Evolutionary conservation across 768 basidiomycete species (phyloP), one percentile per base, ranked within the genome.

Genomic region (Suillus americanus): DNA sequence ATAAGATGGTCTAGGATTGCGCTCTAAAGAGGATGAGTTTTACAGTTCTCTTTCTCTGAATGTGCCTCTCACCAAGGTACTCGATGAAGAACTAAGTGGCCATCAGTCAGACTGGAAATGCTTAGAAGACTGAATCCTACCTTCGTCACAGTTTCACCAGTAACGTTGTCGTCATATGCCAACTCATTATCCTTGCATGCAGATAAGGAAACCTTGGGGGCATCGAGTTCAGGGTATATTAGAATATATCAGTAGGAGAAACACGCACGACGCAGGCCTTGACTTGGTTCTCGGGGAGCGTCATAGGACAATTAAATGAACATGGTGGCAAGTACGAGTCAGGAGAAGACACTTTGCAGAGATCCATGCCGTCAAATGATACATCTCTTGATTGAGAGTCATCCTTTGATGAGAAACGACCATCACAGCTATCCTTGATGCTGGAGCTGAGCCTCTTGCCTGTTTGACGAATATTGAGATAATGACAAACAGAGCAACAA

Each of bases 161-260:
- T 46, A 53, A 3, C 5, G 23, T 69, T 38, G 35, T 68, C 73
- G 12, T 76, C 74, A n/a, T 66, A 62, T 10, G 74, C 73, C 6
- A 43, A 40, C 8, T 75, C 67, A 16, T 66, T 67, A 14, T 75
- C 74, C 46, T 63, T 72, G 37, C 74, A 75, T 40, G 74, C 74
- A 30, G 75, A 73, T 18, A 75, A 48, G 5, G 73, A 75, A 61
- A 75, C 66, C 74, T 76, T 59, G 8, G 28, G 13, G 40, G 9
- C 3, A 8, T 23, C 1, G 28, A 4, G 10, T 18, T 67, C 45
- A 73, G 69, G 3, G 2, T 14, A 28, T 38, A 33, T 8, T 20
- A 35, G 14, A 20, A 20, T n/a, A 35, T 12, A n/a, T 13, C 30
- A 28, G 12, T 30, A 4, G 18, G 40, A 41, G 3, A 16, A 38